phyloP scores from a whole-genome alignment of 2,329 filamentous ascomycete species.

The Pseudogymnoascus sp. region DNA sequence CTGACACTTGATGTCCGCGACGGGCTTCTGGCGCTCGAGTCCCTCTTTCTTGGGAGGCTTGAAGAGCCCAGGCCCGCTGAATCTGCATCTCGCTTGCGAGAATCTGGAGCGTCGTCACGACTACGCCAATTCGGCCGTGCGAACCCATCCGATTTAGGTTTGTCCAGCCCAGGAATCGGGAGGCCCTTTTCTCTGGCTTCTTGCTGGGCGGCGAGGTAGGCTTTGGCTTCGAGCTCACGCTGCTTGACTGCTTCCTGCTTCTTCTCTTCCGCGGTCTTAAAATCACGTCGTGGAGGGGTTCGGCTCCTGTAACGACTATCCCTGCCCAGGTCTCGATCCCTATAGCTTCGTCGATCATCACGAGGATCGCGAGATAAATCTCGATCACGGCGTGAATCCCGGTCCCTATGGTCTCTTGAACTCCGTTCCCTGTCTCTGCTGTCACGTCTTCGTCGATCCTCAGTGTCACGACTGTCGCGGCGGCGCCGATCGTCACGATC shows the following conservation, averaged over 20 bases:
- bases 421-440: slow-evolving; percentile 15
- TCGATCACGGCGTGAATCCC: slow-evolving; percentile 9
- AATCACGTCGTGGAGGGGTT: slow-evolving; percentile 7
- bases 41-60: slow-evolving; percentile 7
- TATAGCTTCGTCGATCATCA: neutral
- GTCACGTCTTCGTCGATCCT: slow-evolving; percentile 27
- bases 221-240: slow-evolving; percentile 55
- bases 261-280: slow-evolving; percentile 27
- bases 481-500: slow-evolving; percentile 22
- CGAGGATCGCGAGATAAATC: neutral
- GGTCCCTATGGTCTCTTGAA: neutral
- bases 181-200: slow-evolving; percentile 52
- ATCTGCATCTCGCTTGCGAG: slow-evolving; percentile 7
- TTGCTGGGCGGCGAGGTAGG: slow-evolving; percentile 53
- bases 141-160: neutral
- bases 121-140: neutral
- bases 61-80: slow-evolving; percentile 7
- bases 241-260: slow-evolving; percentile 55
- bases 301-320: neutral
- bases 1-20: neutral
- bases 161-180: slow-evolving; percentile 25
- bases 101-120: neutral
- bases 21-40: slow-evolving; percentile 10
- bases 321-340: neutral
- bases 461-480: slow-evolving; percentile 21